Evolutionary conservation across 1,139 yeast genomes (phyloP).

Genomic region (Blastobotrys apis): DNA sequence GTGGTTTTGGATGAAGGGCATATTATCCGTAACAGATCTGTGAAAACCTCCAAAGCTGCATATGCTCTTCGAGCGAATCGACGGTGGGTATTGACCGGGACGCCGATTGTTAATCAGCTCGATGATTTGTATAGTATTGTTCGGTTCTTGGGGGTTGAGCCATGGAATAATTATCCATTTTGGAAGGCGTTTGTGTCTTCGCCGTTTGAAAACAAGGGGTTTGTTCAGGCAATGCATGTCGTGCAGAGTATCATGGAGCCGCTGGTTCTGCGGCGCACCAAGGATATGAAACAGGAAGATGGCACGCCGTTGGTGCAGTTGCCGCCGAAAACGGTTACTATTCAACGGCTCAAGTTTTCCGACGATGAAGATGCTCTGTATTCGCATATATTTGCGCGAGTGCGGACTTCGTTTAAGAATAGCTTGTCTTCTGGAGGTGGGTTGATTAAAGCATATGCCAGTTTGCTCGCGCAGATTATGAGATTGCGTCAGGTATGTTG

Average conservation of each 20-base stretch:
- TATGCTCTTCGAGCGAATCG: conserved; percentile 60
- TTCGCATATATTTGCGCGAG: conserved; percentile 63
- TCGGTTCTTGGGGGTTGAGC: conserved; percentile 71
- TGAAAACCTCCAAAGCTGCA: conserved; percentile 79
- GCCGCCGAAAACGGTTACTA: conserved; percentile 69
- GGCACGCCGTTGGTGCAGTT: conserved; percentile 74
- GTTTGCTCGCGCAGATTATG: conserved; percentile 76
- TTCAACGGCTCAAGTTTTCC: conserved; percentile 64
- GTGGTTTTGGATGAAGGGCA: conserved; percentile 91
- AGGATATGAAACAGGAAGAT: conserved; percentile 68
- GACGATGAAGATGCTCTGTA: conserved; percentile 65
- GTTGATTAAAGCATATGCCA: conserved; percentile 67
- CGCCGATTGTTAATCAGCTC: conserved; percentile 84
- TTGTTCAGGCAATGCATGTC: conserved; percentile 70
- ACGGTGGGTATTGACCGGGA: conserved; percentile 88
- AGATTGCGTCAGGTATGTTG: conserved; percentile 87
- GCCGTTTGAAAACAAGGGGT: conserved; percentile 72
- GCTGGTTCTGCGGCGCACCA: conserved; percentile 76
- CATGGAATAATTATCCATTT: conserved; percentile 82
- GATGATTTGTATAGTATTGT: conserved; percentile 83
- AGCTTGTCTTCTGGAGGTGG: conserved; percentile 55
- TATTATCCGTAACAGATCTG: conserved; percentile 72
- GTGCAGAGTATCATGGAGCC: conserved; percentile 86
- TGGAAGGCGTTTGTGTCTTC: conserved; percentile 86
- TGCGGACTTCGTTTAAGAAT: conserved; percentile 65